Percentiles rank a stretch among this genome's conserved stretches.
These are phyloP conservation scores for Paramecium pentaurelia DNA, from an alignment of 73 alveolate species.

Conservation along the genomic window DNA sequence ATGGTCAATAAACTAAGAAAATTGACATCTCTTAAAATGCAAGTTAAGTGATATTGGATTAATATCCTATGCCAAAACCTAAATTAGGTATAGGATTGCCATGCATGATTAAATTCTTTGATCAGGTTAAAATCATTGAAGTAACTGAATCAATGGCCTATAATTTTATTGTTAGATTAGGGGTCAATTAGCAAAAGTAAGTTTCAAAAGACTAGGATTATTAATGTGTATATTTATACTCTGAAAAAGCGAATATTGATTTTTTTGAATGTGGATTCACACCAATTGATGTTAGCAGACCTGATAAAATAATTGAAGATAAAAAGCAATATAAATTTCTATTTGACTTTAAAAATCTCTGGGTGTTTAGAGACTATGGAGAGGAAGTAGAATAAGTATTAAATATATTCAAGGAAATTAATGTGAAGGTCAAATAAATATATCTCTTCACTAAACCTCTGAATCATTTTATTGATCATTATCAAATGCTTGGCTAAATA, in stretches of 20 bases:
- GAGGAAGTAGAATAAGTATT: neutral
- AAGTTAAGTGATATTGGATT: neutral
- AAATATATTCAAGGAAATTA: neutral
- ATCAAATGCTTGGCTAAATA: neutral
- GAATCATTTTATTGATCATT: neutral
- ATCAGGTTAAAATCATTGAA: neutral
- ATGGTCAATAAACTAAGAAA: neutral
- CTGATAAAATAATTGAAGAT: neutral
- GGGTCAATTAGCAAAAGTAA: neutral
- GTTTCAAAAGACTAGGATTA: neutral
- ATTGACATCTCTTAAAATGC: neutral
- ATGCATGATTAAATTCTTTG: neutral
- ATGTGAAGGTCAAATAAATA: neutral
- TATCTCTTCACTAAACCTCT: neutral
- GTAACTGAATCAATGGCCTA: constrained; percentile 23
- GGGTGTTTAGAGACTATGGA: constrained; percentile 1
- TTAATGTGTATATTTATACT: neutral
- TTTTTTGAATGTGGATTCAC: neutral
- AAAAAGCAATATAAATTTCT: neutral
- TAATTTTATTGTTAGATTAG: neutral
- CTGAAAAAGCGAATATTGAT: neutral
- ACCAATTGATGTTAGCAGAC: neutral
- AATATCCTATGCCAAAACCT: neutral
- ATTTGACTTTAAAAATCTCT: neutral
- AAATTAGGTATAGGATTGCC: neutral